Percentiles rank a stretch among this genome's conserved stretches.
These are phyloP conservation scores for Bruguiera hainesii DNA, from an alignment of 441 rosid species.

Conservation along the genomic window DNA sequence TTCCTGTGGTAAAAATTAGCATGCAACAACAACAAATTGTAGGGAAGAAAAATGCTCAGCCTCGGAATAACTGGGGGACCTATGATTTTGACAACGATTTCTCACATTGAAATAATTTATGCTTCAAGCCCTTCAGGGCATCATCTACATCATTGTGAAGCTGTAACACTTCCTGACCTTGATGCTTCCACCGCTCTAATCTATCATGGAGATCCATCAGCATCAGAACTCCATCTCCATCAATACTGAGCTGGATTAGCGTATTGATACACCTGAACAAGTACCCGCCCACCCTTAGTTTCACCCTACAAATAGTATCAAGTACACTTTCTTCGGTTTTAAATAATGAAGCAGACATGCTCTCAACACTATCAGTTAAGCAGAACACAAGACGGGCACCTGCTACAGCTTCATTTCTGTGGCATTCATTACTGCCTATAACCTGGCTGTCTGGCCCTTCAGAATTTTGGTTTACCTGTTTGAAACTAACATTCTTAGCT, in stretches of 20 bases:
- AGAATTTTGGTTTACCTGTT: slow-evolving; percentile 22
- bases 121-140: slow-evolving; percentile 31
- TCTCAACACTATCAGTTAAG: slow-evolving; percentile 53
- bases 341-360: slow-evolving; percentile 46
- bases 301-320: slow-evolving; percentile 47
- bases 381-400: slow-evolving; percentile 58
- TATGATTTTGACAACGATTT: slow-evolving; percentile 2
- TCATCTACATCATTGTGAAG: slow-evolving; percentile 43
- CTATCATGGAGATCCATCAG: slow-evolving; percentile 47
- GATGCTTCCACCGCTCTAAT: slow-evolving; percentile 55
- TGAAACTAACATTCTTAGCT: slow-evolving; percentile 20
- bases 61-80: too few relatives aligned
- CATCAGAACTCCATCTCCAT: slow-evolving; percentile 35
- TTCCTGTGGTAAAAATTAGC: neutral
- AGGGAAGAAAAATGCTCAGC: too few relatives aligned
- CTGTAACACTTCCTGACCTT: slow-evolving; percentile 39
- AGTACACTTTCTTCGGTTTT: slow-evolving; percentile 44
- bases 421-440: slow-evolving; percentile 25
- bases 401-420: slow-evolving; percentile 46
- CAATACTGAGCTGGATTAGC: slow-evolving; percentile 32
- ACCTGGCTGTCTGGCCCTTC: slow-evolving; percentile 17
- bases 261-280: slow-evolving; percentile 58
- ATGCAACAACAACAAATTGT: too few relatives aligned
- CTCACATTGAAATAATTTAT: slow-evolving; percentile 25
- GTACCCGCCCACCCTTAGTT: slow-evolving; percentile 51